These are phyloP conservation scores for Lunularia cruciata DNA, from an alignment of 225 moss, liverwort and hornwort species.

Conservation along the genomic window DNA sequence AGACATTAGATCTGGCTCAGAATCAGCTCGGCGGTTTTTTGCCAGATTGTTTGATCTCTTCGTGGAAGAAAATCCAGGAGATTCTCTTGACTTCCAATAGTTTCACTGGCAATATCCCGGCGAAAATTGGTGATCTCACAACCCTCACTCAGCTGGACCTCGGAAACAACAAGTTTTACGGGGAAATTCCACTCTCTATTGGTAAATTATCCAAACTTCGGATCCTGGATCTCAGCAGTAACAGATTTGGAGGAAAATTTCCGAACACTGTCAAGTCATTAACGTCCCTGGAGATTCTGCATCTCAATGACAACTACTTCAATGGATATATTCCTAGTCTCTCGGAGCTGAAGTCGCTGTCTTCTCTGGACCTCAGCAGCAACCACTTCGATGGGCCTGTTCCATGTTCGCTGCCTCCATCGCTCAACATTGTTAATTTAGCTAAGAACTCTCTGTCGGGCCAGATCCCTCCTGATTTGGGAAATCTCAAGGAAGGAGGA, in stretches of 20 bases:
- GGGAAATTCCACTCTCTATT: constrained; percentile 26
- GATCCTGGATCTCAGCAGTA: constrained; percentile 10
- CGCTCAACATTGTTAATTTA: constrained; percentile 11
- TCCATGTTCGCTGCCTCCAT: constrained; percentile 27
- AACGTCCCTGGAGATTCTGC: neutral
- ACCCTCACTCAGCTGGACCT: constrained; percentile 28
- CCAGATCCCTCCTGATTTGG: constrained; percentile 10
- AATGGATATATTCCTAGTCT: constrained; percentile 24
- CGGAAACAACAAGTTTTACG: constrained; percentile 28
- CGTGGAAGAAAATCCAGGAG: constrained; percentile 12
- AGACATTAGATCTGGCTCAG: constrained; percentile 12
- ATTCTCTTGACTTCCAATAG: constrained; percentile 10
- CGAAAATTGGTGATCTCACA: constrained; percentile 17
- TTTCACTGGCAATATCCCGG: constrained; percentile 19
- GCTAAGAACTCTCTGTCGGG: constrained; percentile 18
- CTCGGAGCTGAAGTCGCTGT: constrained; percentile 12
- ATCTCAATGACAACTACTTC: constrained; percentile 5
- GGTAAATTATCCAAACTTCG: constrained; percentile 24
- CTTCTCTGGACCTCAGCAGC: neutral
- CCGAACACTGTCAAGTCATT: neutral
- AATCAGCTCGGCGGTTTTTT: constrained; percentile 28
- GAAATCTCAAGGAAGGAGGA: neutral
- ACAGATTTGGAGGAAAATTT: constrained; percentile 6
- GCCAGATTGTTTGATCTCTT: constrained; percentile 12
- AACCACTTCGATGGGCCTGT: constrained; percentile 33